Percentiles rank a stretch among this genome's conserved stretches.
Conservation (phyloP, 352 stramenopile species). For the Phytophthora podocarpi region DNA sequence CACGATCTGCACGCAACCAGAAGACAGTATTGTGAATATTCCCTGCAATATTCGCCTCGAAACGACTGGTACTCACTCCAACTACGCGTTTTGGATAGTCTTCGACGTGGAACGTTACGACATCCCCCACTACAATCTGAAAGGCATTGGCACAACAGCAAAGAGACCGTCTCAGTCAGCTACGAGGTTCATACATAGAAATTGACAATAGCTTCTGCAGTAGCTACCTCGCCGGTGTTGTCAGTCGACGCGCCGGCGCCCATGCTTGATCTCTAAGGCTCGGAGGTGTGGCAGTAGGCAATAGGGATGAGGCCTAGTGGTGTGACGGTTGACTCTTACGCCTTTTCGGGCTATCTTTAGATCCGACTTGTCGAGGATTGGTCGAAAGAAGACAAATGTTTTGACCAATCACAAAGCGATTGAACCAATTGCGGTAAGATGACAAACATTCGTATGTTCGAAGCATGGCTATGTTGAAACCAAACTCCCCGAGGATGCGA, state of each 20-base stretch:
- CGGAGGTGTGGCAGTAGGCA: neutral
- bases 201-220: neutral
- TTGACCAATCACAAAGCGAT: too few species aligned
- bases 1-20: conserved; percentile 40
- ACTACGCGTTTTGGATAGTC: conserved; percentile 59
- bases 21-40: conserved; percentile 1
- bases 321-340: conserved; percentile 2
- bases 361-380: neutral
- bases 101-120: conserved; percentile 59
- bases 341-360: conserved; percentile 23
- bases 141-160: neutral
- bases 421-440: neutral
- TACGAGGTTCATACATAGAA: neutral
- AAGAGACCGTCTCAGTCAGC: neutral
- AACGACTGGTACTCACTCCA: conserved; percentile 35
- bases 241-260: conserved; percentile 44
- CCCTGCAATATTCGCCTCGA: neutral
- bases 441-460: too few species aligned
- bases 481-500: too few species aligned
- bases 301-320: neutral
- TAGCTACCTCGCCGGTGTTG: conserved; percentile 33
- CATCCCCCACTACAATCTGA: conserved; percentile 64
- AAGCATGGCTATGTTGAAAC: too few species aligned
- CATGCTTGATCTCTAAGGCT: conserved; percentile 26
- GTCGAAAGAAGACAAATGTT: neutral